Conservation (phyloP, 805 yeast genomes). For the Komagataella populi region DNA sequence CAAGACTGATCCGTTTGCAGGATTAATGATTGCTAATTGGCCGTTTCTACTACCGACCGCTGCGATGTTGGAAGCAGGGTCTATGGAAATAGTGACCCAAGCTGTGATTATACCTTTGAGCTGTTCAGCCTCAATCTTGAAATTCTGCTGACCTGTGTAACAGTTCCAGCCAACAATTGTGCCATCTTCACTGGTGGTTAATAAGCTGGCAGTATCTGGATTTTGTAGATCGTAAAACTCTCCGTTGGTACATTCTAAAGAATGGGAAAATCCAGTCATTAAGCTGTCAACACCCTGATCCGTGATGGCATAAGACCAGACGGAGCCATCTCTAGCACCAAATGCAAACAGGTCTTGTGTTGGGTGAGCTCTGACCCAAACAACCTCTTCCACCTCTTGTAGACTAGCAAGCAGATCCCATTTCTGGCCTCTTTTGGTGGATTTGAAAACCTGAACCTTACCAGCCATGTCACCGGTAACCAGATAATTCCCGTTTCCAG, state of each 20-base stretch:
- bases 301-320: conserved; percentile 73
- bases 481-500: conserved; percentile 66
- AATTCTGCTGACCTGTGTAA: conserved; percentile 57
- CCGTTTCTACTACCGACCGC: conserved; percentile 90
- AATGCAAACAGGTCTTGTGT: conserved; percentile 67
- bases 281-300: conserved; percentile 52
- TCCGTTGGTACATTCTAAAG: conserved; percentile 70
- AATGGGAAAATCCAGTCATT: conserved; percentile 73
- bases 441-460: conserved; percentile 56
- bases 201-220: conserved; percentile 45
- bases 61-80: conserved; percentile 30
- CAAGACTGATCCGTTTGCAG: conserved; percentile 59
- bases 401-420: conserved; percentile 63
- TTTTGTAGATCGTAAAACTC: conserved; percentile 50
- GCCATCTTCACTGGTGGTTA: conserved; percentile 79
- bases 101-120: conserved; percentile 71
- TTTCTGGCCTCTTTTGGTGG: conserved; percentile 65
- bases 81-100: conserved; percentile 67
- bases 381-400: conserved; percentile 83
- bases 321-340: conserved; percentile 87
- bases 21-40: conserved; percentile 62
- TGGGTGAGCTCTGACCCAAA: conserved; percentile 78
- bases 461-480: conserved; percentile 96
- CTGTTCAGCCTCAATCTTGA: conserved; percentile 49
- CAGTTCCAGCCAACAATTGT: conserved; percentile 83